Base-by-base conservation (phyloP, 768 basidiomycete species). In the Rhizopogon rudus region DNA sequence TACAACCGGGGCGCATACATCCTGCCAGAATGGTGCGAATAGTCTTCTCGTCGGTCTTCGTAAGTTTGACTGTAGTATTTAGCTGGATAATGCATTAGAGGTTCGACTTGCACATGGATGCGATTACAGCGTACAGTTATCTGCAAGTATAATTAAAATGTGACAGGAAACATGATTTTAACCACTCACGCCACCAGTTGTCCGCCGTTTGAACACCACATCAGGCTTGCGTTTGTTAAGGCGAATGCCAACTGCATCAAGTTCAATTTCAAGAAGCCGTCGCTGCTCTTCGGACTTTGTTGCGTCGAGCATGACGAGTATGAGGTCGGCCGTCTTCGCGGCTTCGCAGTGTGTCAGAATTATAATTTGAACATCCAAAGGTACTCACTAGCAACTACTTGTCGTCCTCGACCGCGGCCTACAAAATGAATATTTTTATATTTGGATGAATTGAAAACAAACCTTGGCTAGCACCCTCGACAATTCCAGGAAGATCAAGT, bases 191-290 rank as follows among this genome's bases (percentile, higher is more conserved):
- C 95, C 96, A 46, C 96, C 94, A 6, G 92, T 93, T 4, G 90
- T 87, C 66, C 88, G 92, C 61, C 83, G 86, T 73, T 95, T 98
- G 79, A 98, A 95, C 2, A 97, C 90, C 6, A 98, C 86, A 66
- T 99, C 97, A 1, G 97, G 97, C 65, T 83, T 88, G 54, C 72
- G 77, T 64, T 89, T 90, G 74, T 99, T 99, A 59, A 99, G 71
- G 44, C 97, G 81, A 59, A 99, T 98, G 3, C 97, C 97, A 40
- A 99, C 95, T 5, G 95, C 91, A 65, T 99, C 97, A 16, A 99
- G 76, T 71, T 99, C 97, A 39, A 91, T 80, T 70, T 98, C 97
- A 25, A 98, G 75, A 57, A 96, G 77, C 48, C 82, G 75, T 53
- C 87, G 84, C 65, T 99, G 97, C 69, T 98, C 93, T 43, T 93